Conservation (phyloP, 176 grass and related monocot species). For the Eleusine coracana region DNA sequence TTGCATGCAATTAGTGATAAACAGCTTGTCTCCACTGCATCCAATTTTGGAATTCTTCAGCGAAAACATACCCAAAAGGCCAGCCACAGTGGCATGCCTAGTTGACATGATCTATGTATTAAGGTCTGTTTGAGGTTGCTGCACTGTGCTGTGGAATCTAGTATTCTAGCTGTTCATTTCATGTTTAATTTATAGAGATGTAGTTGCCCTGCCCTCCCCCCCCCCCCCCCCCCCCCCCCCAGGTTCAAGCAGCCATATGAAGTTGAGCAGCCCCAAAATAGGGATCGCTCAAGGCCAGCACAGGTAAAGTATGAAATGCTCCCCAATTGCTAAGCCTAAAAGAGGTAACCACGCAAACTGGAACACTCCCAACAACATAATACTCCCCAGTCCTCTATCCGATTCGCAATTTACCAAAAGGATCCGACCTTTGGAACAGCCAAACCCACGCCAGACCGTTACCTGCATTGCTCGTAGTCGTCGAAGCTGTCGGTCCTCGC, state of each 20-base stretch:
- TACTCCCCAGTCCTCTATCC: not conserved
- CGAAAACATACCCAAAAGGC: not conserved
- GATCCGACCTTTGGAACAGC: not conserved
- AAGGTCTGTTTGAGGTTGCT: not conserved
- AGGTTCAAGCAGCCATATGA: not conserved
- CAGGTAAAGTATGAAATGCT: not conserved
- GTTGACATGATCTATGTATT: not conserved
- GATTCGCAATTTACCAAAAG: slow-evolving; percentile 1
- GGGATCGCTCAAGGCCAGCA: not conserved
- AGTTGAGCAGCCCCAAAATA: not conserved
- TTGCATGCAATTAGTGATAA: not conserved
- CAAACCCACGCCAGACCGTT: not conserved
- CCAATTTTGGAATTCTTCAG: not conserved
- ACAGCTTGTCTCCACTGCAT: not conserved
- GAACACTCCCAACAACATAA: not conserved
- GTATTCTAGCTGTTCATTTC: not conserved
- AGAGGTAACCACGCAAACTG: not conserved
- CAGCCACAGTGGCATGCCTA: not conserved
- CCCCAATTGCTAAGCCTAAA: not conserved
- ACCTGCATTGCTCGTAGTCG: slow-evolving; percentile 96
- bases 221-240: not conserved
- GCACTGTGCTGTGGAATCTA: too few relatives aligned
- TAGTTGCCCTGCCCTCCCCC: not conserved
- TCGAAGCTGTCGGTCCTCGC: slow-evolving; percentile 64
- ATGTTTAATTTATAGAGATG: not conserved